Base-by-base conservation (phyloP, 1,284 basidiomycete genomes). In the Marasmius oreades region DNA sequence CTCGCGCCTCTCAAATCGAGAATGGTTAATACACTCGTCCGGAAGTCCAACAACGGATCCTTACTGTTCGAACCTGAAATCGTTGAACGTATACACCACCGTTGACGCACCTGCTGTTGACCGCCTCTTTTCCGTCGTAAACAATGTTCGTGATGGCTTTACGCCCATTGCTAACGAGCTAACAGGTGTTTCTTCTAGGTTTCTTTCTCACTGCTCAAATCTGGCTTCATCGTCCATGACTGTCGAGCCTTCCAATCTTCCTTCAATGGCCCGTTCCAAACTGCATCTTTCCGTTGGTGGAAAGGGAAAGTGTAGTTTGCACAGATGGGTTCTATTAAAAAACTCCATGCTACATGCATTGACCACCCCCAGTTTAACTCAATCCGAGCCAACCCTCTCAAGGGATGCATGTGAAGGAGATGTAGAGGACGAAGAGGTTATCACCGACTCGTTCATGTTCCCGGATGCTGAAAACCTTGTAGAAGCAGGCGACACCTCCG, bases 291-390 rank as follows among this genome's bases (percentile, higher is more conserved):
- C 81, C 65, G 68, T 80, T 63, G 77, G 77, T 57, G 73, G 77
- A 70, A 84, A 79, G 72, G 85, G 88, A 73, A 82, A 74, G 63
- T 78, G 79, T 75, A 89, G 82, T 73, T 80, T 92, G 73, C 88
- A 89, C 69, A 88, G 89, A 69, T 90, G 88, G 86, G 89, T 92
- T 55, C 78, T 92, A 57, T 79, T 92, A 69, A 90, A 90, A 86
- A 92, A 92, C 71, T 90, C 86, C 37, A 79, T 91, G 63, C 72
- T 82, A 61, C 77, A 74, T 66, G 79, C 81, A 63, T 69, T 61
- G 51, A 57, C 64, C 37, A 57, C 71, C 36, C 63, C 69, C 52
- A 67, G 70, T 63, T 58, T 71, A 55, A 61, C 69, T 58, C 53
- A 31, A 44, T 28, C 31, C 28, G 52, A 56, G 20, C 20, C n/a